A percentile compares a stretch with the other conserved stretches of the same genome.
Evolutionary conservation across 2,329 filamentous ascomycete species (phyloP).

Genomic region (Neopestalotiopsis rosae): DNA sequence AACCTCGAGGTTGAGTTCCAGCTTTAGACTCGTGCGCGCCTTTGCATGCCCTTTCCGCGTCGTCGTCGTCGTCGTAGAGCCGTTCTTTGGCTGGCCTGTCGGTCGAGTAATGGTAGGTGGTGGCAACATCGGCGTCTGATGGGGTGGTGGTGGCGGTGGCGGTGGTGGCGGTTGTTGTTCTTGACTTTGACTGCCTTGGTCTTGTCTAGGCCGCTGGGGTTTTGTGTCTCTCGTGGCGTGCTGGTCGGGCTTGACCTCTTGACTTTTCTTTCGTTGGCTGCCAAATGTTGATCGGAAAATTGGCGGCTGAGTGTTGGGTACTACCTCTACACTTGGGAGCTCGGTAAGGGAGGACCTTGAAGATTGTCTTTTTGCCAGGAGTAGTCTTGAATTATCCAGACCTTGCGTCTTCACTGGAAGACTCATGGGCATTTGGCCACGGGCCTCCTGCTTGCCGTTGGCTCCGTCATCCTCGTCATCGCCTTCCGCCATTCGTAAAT

Average conservation of each 20-base stretch:
- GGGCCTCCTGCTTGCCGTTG: too few relatives aligned
- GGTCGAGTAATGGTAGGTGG: background rate
- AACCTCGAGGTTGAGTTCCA: slow-evolving; percentile 13
- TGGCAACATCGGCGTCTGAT: background rate
- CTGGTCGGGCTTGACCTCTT: background rate
- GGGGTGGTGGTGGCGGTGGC: background rate
- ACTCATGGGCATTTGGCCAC: too few relatives aligned
- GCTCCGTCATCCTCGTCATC: background rate
- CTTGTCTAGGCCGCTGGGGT: background rate
- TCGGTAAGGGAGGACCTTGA: background rate
- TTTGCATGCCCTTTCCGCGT: background rate
- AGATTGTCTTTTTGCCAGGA: background rate
- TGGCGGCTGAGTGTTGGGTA: background rate
- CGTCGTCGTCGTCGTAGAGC: background rate
- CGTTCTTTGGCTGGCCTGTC: background rate
- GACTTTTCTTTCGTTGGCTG: background rate
- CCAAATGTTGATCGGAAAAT: background rate
- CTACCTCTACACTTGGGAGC: background rate
- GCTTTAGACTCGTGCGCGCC: background rate
- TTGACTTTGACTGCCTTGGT: background rate
- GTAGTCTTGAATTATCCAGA: background rate
- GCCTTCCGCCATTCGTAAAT: background rate
- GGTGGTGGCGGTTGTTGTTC: background rate
- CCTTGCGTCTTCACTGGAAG: too few relatives aligned
- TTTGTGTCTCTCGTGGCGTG: background rate